Evolutionary conservation across 1,284 basidiomycete species (phyloP).

Genomic region (Tranzscheliella williamsii): DNA sequence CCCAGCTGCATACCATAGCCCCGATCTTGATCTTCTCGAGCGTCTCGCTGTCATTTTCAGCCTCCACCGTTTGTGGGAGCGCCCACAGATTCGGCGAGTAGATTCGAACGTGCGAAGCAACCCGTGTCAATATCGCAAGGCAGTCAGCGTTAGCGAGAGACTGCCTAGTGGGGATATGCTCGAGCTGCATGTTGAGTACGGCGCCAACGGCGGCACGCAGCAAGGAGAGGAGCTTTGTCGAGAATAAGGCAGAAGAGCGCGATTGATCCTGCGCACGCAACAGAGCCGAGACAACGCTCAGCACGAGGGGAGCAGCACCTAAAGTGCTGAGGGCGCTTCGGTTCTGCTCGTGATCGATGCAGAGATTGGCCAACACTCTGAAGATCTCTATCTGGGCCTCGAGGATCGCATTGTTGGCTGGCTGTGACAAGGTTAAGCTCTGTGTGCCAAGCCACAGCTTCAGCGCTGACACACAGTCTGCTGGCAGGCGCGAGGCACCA

Average conservation of each 20-base stretch:
- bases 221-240: constrained; percentile 66
- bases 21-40: constrained; percentile 24
- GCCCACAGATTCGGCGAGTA: constrained; percentile 38
- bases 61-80: constrained; percentile 12
- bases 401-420: constrained; percentile 5
- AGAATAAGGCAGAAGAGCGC: constrained; percentile 29
- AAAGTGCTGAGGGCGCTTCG: constrained; percentile 12
- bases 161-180: constrained; percentile 65
- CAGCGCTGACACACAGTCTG: constrained; percentile 25
- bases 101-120: constrained; percentile 22
- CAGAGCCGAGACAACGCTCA: constrained; percentile 75
- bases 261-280: constrained; percentile 69
- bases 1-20: constrained; percentile 29
- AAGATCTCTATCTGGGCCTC: constrained; percentile 44
- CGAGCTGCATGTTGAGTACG: constrained; percentile 76
- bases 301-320: constrained; percentile 69
- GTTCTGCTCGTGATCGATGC: constrained; percentile 49
- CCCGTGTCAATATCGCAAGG: constrained; percentile 14
- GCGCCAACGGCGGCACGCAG: constrained; percentile 78
- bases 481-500: constrained; percentile 15
- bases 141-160: constrained; percentile 18
- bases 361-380: constrained; percentile 48
- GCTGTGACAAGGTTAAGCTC: constrained; percentile 8
- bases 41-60: constrained; percentile 17
- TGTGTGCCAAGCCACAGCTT: constrained; percentile 25